These are phyloP conservation scores for Pseudoneurospora amorphoporcata DNA, from an alignment of 495 filamentous ascomycete genomes.

Conservation along the genomic window DNA sequence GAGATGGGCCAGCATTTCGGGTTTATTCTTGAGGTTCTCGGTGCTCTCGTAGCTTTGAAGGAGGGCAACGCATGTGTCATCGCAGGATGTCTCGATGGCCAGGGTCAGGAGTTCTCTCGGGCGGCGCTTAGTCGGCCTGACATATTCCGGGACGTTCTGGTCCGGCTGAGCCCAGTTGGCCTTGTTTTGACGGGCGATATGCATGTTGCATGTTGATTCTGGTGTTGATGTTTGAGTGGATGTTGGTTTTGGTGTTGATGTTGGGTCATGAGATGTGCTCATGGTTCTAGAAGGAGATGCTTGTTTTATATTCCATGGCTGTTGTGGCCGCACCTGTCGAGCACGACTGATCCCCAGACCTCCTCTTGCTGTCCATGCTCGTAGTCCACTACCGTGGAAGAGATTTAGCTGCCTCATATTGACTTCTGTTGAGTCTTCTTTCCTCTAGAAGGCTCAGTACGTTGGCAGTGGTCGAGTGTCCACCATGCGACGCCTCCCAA, in stretches of 20 bases:
- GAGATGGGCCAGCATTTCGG: conserved; percentile 38
- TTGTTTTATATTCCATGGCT: not conserved
- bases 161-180: too few species aligned
- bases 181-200: not conserved
- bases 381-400: not conserved
- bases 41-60: conserved; percentile 35
- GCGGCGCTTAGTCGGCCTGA: not conserved
- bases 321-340: not conserved
- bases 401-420: not conserved
- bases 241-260: not conserved
- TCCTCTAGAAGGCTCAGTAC: not conserved
- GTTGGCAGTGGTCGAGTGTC: not conserved
- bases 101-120: conserved; percentile 49
- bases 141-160: too few species aligned
- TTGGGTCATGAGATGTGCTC: not conserved
- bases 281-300: not conserved
- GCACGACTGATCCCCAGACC: not conserved
- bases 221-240: not conserved
- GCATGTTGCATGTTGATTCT: not conserved
- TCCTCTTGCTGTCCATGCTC: not conserved
- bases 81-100: conserved; percentile 94
- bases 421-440: not conserved
- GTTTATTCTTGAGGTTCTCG: conserved; percentile 1
- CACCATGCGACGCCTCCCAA: not conserved
- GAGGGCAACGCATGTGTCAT: conserved; percentile 88